A percentile compares a stretch with the other conserved stretches of the same genome.
Conservation (phyloP, 2,329 filamentous ascomycete genomes). For the Aspergillus tanneri region DNA sequence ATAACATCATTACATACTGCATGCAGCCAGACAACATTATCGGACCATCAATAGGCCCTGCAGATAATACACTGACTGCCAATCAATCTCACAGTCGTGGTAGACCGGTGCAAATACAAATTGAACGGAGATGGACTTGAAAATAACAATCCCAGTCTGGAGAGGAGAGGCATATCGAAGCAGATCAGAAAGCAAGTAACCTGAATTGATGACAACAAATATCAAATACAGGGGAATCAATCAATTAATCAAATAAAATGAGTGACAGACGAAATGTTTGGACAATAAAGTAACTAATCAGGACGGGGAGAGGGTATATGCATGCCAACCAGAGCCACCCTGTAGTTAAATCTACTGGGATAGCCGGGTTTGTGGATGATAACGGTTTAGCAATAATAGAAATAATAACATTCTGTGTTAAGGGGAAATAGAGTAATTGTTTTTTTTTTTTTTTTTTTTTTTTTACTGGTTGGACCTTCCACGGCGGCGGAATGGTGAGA, state of each 20-base stretch:
- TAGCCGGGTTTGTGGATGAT: too few relatives aligned
- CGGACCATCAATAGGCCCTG: too few relatives aligned
- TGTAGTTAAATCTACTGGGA: too few relatives aligned
- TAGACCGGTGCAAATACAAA: too few relatives aligned
- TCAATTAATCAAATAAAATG: conserved; percentile 21
- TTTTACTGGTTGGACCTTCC: conserved; percentile 32
- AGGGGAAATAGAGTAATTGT: too few relatives aligned
- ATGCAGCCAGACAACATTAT: too few relatives aligned
- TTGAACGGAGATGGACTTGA: conserved; percentile 3
- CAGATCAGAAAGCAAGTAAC: conserved; percentile 18
- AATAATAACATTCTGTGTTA: conserved; percentile 22
- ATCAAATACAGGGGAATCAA: conserved; percentile 41
- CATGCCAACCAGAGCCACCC: conserved; percentile 32
- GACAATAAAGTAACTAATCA: conserved; percentile 17
- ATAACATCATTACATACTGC: conserved; percentile 20
- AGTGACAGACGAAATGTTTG: conserved; percentile 17
- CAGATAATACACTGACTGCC: too few relatives aligned
- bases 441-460: too few relatives aligned
- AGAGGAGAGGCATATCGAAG: conserved; percentile 24
- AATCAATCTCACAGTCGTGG: too few relatives aligned
- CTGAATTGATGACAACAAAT: conserved; percentile 16
- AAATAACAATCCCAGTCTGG: conserved; percentile 18
- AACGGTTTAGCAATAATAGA: conserved; percentile 31
- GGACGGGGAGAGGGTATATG: too few relatives aligned
- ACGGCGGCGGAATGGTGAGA: conserved; percentile 41